phyloP scores from a whole-genome alignment of 2,329 filamentous ascomycete genomes.

The Fusarium torreyae region DNA sequence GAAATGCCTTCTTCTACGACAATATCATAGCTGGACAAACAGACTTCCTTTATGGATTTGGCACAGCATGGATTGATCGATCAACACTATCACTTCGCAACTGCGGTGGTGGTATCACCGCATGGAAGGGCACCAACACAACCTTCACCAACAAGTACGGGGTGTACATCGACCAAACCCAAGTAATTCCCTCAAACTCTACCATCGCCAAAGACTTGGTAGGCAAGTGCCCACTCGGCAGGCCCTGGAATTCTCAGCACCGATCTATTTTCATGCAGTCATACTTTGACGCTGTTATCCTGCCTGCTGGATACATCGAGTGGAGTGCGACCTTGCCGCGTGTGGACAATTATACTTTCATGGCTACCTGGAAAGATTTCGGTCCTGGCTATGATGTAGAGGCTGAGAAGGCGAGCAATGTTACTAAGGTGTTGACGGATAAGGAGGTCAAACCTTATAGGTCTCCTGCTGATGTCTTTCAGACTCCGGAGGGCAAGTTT shows the following conservation, averaged over 20 bases:
- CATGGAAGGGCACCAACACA: slow-evolving; percentile 77
- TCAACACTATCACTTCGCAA: slow-evolving; percentile 69
- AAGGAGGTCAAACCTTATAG: slow-evolving; percentile 49
- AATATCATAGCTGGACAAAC: slow-evolving; percentile 75
- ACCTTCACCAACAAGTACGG: slow-evolving; percentile 78
- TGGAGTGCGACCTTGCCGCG: slow-evolving; percentile 14
- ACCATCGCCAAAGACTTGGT: slow-evolving; percentile 55
- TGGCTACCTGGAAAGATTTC: slow-evolving; percentile 68
- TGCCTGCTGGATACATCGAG: slow-evolving; percentile 66
- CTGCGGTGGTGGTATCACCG: slow-evolving; percentile 77
- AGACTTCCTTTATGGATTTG: slow-evolving; percentile 79
- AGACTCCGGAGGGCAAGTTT: slow-evolving; percentile 34
- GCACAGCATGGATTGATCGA: slow-evolving; percentile 72
- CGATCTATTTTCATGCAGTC: slow-evolving; percentile 70
- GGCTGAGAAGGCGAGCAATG: slow-evolving; percentile 56
- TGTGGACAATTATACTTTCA: slow-evolving; percentile 63
- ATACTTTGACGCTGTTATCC: slow-evolving; percentile 69
- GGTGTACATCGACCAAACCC: slow-evolving; percentile 72
- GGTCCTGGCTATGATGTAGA: slow-evolving; percentile 70
- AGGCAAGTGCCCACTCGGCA: slow-evolving; percentile 69
- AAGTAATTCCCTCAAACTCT: slow-evolving; percentile 68
- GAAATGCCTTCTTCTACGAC: slow-evolving; percentile 75
- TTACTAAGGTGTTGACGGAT: slow-evolving; percentile 64
- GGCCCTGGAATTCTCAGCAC: slow-evolving; percentile 74
- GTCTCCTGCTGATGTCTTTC: slow-evolving; percentile 35